Conservation (phyloP, 1,139 yeast genomes). For the Magnusiomyces tetraspermus region DNA sequence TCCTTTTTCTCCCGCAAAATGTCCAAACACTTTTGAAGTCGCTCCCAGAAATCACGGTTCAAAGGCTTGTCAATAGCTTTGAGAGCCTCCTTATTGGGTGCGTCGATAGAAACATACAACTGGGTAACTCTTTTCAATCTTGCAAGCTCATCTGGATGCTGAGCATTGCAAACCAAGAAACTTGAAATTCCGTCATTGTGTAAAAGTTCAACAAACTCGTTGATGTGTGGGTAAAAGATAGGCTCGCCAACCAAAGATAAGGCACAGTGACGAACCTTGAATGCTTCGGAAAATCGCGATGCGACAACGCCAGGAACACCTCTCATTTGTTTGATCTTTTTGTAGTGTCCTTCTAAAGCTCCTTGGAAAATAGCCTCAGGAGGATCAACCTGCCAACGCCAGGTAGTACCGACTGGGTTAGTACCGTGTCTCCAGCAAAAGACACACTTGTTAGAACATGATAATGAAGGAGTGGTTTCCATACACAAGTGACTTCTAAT, state of each 20-base stretch:
- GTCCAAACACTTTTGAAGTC: conserved; percentile 71
- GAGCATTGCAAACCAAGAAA: conserved; percentile 89
- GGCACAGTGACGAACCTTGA: conserved; percentile 83
- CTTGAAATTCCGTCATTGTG: conserved; percentile 74
- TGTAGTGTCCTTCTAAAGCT: conserved; percentile 80
- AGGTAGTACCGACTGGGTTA: conserved; percentile 89
- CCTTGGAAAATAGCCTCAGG: conserved; percentile 80
- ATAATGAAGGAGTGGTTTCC: conserved; percentile 91
- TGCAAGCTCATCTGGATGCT: conserved; percentile 78
- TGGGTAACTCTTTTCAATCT: conserved; percentile 72
- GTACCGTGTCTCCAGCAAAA: conserved; percentile 98
- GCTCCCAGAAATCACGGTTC: conserved; percentile 87
- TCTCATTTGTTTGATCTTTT: conserved; percentile 85
- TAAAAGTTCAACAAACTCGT: conserved; percentile 69
- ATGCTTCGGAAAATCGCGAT: conserved; percentile 85
- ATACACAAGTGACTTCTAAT: conserved; percentile 84
- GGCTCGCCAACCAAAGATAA: conserved; percentile 91
- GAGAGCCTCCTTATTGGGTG: conserved; percentile 71
- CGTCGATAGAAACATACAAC: conserved; percentile 86
- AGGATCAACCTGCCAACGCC: conserved; percentile 94
- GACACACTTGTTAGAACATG: conserved; percentile 92
- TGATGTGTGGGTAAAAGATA: conserved; percentile 83
- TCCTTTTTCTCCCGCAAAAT: conserved; percentile 67
- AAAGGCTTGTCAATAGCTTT: conserved; percentile 82
- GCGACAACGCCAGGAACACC: conserved; percentile 93